A percentile compares a stretch with the other conserved stretches of the same genome.
Conservation (phyloP, 768 basidiomycete species). For the Mycena maculata region DNA sequence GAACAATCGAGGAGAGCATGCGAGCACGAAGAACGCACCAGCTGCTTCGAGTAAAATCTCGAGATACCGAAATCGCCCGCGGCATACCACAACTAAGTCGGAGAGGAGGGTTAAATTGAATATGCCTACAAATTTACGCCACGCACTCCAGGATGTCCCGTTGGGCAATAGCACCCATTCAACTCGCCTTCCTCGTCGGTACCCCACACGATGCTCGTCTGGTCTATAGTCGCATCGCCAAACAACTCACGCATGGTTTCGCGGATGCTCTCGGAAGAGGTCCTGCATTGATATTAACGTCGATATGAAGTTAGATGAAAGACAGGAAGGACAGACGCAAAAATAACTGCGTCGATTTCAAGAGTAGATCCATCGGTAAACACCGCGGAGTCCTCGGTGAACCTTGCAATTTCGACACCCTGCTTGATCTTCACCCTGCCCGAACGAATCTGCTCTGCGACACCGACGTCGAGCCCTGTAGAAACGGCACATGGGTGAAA, state of each 20-base stretch:
- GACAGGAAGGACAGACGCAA: slow-evolving; percentile 45
- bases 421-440: slow-evolving; percentile 71
- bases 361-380: slow-evolving; percentile 54
- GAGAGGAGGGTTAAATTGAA: neutral
- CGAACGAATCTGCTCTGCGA: slow-evolving; percentile 59
- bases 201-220: slow-evolving; percentile 41
- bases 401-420: slow-evolving; percentile 55
- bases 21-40: slow-evolving; percentile 39
- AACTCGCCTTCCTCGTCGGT: slow-evolving; percentile 47
- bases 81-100: slow-evolving; percentile 42
- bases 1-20: no score
- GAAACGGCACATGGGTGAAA: neutral
- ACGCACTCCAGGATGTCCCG: slow-evolving; percentile 47
- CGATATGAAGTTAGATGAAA: neutral
- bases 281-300: slow-evolving; percentile 24
- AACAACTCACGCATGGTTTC: slow-evolving; percentile 39
- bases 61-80: slow-evolving; percentile 41
- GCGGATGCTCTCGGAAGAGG: slow-evolving; percentile 43
- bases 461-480: slow-evolving; percentile 58
- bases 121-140: no score
- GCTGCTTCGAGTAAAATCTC: slow-evolving; percentile 41
- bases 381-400: slow-evolving; percentile 47
- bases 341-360: slow-evolving; percentile 58
- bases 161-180: slow-evolving; percentile 43
- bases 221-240: slow-evolving; percentile 40